phyloP scores from a whole-genome alignment of 2,329 filamentous ascomycete genomes.

The Pleomassaria siparia region DNA sequence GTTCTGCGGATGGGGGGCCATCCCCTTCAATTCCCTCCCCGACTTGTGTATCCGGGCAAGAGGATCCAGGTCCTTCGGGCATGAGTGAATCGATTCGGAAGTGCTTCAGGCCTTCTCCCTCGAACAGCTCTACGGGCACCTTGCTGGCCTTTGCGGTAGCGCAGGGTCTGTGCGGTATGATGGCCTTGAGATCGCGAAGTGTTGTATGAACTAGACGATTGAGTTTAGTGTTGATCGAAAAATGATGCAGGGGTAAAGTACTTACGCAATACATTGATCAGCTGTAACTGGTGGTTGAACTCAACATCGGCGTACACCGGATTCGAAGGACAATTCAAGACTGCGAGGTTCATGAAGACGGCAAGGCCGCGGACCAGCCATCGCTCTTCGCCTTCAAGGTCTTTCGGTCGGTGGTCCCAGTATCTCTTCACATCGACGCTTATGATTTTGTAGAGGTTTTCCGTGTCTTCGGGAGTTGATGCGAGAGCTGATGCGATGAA shows the following conservation, averaged over 20 bases:
- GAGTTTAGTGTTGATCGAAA: not conserved
- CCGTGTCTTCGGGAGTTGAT: not conserved
- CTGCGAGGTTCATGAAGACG: constrained; percentile 18
- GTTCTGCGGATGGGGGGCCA: not conserved
- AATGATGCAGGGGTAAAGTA: not conserved
- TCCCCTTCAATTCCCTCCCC: not conserved
- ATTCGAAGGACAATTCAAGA: constrained; percentile 18
- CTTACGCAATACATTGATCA: constrained; percentile 15
- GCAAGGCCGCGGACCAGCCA: constrained; percentile 22
- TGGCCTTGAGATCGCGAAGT: not conserved
- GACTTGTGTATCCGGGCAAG: not conserved
- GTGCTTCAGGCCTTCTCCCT: not conserved
- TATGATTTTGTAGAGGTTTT: not conserved
- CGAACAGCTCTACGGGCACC: not conserved
- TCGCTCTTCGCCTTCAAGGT: constrained; percentile 14
- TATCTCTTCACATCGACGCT: not conserved
- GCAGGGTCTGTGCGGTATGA: not conserved
- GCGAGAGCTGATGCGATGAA: not conserved
- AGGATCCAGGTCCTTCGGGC: not conserved
- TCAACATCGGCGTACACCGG: constrained; percentile 14
- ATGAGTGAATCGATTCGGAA: constrained; percentile 1
- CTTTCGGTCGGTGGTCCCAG: not conserved
- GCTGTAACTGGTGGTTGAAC: constrained; percentile 6
- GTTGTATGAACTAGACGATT: constrained; percentile 3
- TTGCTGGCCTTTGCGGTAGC: not conserved